Base-by-base conservation (phyloP, 176 grass and related monocot genomes). In the Oryza longistaminata region DNA sequence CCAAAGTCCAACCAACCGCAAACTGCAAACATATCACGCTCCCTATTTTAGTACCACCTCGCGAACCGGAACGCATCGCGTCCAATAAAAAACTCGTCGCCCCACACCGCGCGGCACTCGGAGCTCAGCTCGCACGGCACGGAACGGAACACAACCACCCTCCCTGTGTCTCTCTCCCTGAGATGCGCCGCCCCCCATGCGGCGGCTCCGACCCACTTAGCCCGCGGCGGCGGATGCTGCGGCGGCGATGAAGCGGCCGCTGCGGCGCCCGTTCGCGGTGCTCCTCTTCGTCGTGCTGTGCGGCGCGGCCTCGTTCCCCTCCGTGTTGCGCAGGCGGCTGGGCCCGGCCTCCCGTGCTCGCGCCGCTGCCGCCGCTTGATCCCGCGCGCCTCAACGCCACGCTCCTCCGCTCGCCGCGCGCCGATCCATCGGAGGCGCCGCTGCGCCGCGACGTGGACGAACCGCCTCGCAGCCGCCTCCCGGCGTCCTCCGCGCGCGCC, bases 401-500 rank as follows among this genome's bases (percentile, higher is more conserved):
- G 78, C 88, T 98, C 42, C 83, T 98, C n/a, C 72, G 77, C 49
- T 98, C n/a, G 85, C 91, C n/a, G 88, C 83, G 25, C n/a, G 68
- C 49, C 65, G 91, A 98, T 17, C 68, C 77, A 2, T 82, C 85
- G 21, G 91, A 98, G 39, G 81, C 68, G 19, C 44, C 77, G 9
- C 80, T 98, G 37, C 84, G 78, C 7, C 84, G 83, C 77, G 93
- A 98, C 75, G 84, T 98, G 25, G 88, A 92, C 35, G 88, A 90
- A 90, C 35, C 87, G 95, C 16, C 91, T 98, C 73, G 88, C n/a
- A 89, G 39, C 44, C 88, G 88, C 50, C 80, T 98, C 48, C 88
- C 91, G 10, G 65, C 58, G 25, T 87, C 88, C 3, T 70, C 80
- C 5, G 42, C 66, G 70, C 82, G 89, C 29, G 44, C 81, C 5